Base-by-base conservation (phyloP, 202 grass and related monocot genomes). In the Musa balbisiana region DNA sequence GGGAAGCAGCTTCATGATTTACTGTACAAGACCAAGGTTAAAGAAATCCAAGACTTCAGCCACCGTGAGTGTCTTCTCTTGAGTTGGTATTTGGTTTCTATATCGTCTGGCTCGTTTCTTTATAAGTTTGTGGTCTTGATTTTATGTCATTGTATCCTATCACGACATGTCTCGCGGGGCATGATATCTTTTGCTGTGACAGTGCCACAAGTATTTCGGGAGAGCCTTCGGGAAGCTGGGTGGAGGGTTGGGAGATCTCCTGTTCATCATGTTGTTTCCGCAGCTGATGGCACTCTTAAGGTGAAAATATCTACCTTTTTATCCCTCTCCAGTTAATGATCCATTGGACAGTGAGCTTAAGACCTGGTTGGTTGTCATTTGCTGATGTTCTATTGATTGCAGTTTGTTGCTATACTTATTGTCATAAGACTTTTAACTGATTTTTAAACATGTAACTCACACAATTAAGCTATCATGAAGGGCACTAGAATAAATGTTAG, bases 1-100 rank as follows among this genome's bases (percentile, higher is more conserved):
- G 94, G 94, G 14, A 93, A 89, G 81, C 94, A 93, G 81, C 85
- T 98, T 50, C 91, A 94, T 79, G 88, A 91, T 81, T 88, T 91
- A 49, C 73, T 98, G 43, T 98, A 98, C 85, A 98, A 92, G 83
- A 87, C 85, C 77, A 86, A 88, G 72, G 81, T 79, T 70, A 98
- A 83, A 78, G 91, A 98, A 63, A 88, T 94, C 63, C 79, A 88
- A 78, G 82, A 93, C 27, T 98, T 98, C 73, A 81, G 58, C 71
- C 62, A 92, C 72, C 79, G 91, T 98, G 16, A 76, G 84, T 13
- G 0, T 17, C 25, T 64, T 66, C 4, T 10, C 15, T 71, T 3
- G 3, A 14, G 3, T 33, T 49, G 10, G 15, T 59, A 54, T 77
- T 13, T 15, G 19, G 33, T 52, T 73, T 13, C 75, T 81, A 75